Evolutionary conservation across 164 flowering plant genomes (phyloP).

Genomic region (Stephania cephalantha): DNA sequence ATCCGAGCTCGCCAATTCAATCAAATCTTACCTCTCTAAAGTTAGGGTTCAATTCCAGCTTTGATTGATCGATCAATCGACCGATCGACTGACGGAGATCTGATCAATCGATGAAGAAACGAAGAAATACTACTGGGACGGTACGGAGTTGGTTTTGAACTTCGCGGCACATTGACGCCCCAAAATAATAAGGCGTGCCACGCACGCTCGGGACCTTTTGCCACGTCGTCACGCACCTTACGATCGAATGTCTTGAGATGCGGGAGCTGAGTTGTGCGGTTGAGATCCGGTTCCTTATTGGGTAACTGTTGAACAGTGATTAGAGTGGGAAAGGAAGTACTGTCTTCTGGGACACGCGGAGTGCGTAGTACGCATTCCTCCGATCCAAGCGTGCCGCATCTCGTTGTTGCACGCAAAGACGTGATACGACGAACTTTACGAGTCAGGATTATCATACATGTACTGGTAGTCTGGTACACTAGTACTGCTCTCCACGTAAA

Average conservation of each 20-base stretch:
- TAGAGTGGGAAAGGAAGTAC: background rate
- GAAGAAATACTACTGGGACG: too few relatives aligned
- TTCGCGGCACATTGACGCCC: too few relatives aligned
- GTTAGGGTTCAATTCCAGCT: background rate
- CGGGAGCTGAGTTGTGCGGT: background rate
- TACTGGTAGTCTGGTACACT: too few relatives aligned
- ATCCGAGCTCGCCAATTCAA: background rate
- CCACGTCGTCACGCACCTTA: background rate
- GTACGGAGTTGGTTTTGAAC: too few relatives aligned
- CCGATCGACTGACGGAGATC: background rate
- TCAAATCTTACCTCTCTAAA: background rate
- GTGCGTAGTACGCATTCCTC: constrained; percentile 18
- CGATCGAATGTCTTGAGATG: background rate
- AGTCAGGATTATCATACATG: too few relatives aligned
- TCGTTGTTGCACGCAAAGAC: background rate
- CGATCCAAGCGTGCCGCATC: too few relatives aligned
- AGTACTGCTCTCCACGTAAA: too few relatives aligned
- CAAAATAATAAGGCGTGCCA: too few relatives aligned
- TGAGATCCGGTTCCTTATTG: background rate
- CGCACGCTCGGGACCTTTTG: too few relatives aligned
- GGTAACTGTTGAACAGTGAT: background rate
- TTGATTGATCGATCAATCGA: background rate
- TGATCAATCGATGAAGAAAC: background rate
- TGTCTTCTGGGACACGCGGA: constrained; percentile 11
- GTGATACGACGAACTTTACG: too few relatives aligned